Percentiles rank a stretch among this genome's conserved stretches.
Conservation (phyloP, 2,329 filamentous ascomycete species). For the Lecanicillium sp. region DNA sequence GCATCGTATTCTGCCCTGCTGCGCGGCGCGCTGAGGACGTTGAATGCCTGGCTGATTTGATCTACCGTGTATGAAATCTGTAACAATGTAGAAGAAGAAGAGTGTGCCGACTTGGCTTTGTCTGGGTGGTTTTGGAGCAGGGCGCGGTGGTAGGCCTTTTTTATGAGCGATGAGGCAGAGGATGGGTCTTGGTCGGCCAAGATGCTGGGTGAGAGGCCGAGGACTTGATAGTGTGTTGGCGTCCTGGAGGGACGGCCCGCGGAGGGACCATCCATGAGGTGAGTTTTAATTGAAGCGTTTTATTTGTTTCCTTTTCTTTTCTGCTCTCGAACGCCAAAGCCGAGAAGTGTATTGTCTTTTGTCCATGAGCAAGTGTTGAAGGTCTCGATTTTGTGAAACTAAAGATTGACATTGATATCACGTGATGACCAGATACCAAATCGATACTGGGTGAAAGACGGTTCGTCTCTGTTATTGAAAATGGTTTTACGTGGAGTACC, state of each 20-base stretch:
- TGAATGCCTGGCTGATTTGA: slow-evolving; percentile 55
- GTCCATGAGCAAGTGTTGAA: too few species aligned
- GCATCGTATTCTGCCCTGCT: slow-evolving; percentile 48
- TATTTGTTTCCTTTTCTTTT: too few species aligned
- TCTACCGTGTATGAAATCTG: slow-evolving; percentile 47
- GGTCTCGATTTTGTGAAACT: slow-evolving; percentile 5
- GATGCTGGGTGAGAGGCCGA: slow-evolving; percentile 44
- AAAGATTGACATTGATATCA: background rate
- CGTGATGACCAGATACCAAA: background rate
- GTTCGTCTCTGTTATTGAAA: too few species aligned
- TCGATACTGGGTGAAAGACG: too few species aligned
- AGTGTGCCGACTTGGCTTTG: slow-evolving; percentile 30
- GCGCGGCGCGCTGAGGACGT: slow-evolving; percentile 42
- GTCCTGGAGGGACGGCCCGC: slow-evolving; percentile 12
- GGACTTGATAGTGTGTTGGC: slow-evolving; percentile 53
- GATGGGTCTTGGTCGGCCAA: slow-evolving; percentile 28
- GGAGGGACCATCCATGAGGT: slow-evolving; percentile 5
- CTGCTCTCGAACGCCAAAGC: too few species aligned
- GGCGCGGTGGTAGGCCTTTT: slow-evolving; percentile 56
- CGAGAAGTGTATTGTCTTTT: too few species aligned
- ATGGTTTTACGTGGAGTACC: too few species aligned
- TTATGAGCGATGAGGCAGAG: slow-evolving; percentile 42
- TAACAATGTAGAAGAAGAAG: slow-evolving; percentile 7
- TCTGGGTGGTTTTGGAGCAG: slow-evolving; percentile 61
- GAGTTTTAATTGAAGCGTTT: too few species aligned